Evolutionary conservation across 768 basidiomycete species (phyloP), one percentile per base, ranked within the genome.

Genomic region (Leccinum subtestaceum): DNA sequence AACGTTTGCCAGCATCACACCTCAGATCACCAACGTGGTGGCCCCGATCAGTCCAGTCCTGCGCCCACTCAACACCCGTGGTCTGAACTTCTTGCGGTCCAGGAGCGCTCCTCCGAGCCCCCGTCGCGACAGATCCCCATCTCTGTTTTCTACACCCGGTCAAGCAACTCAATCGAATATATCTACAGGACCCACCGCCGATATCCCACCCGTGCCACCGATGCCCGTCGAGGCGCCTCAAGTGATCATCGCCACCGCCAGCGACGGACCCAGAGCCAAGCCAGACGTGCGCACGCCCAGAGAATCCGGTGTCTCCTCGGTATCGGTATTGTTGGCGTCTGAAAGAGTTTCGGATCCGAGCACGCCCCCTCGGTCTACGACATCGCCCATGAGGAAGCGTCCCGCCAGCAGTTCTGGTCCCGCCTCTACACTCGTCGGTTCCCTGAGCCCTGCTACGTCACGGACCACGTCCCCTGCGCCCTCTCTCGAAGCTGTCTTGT

Each of bases 401-500:
- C 53, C 60, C 8, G 10, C 53, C 29, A 71, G 65, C 19, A 57
- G 47, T 46, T 57, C 68, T 2, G 60, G 62, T 10, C 45, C 56
- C 7, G 56, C 46, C 21, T 57, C 60, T 3, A 38, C 68, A 43
- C 51, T 63, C 13, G 57, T 66, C 29, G 9, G 29, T 58, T 53
- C 70, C 21, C 43, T 52, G 34, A 63, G 40, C 15, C 52, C 64
- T 17, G 48, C 61, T 15, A 25, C 54, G 2, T 71, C 78, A 9
- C 75, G 77, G 11, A 75, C 76, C 60, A 63, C 72, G 7, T 80
- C 82, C 6, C 82, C 84, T n/a, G 76, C 78, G 5, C 79, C 83
- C 10, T 80, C 86, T 34, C 76, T 89, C 15, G 88, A 89, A 67
- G 87, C 87, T 1, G 78, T 89, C 47, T 66, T 89, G 46, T 68